These are phyloP conservation scores for Tephrocybe rancida DNA, from an alignment of 768 basidiomycete genomes.

Conservation along the genomic window DNA sequence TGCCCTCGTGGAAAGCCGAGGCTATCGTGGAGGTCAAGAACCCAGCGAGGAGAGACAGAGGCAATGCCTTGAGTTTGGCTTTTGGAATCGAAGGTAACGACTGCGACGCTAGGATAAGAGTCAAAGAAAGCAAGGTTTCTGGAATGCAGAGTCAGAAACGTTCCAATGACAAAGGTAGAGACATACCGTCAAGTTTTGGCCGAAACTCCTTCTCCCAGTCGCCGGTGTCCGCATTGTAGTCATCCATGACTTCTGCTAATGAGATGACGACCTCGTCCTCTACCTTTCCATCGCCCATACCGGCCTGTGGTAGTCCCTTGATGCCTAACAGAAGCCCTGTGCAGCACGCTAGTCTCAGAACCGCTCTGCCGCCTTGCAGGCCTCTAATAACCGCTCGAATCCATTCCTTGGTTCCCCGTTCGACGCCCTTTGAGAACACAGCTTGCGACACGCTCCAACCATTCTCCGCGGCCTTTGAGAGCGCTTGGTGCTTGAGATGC, in stretches of 20 bases:
- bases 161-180: conserved; percentile 15
- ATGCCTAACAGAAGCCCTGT: conserved; percentile 68
- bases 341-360: conserved; percentile 62
- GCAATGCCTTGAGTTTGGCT: conserved; percentile 60
- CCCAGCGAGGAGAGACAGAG: conserved; percentile 44
- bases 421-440: conserved; percentile 39
- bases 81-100: conserved; percentile 57
- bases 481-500: conserved; percentile 50
- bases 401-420: conserved; percentile 53
- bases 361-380: conserved; percentile 65
- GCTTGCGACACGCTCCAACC: conserved; percentile 32
- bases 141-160: conserved; percentile 1
- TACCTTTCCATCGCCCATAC: conserved; percentile 37
- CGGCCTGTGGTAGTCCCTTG: conserved; percentile 46
- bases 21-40: conserved; percentile 49
- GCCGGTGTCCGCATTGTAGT: conserved; percentile 38
- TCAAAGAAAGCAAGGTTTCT: conserved; percentile 49
- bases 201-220: conserved; percentile 75
- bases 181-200: conserved; percentile 47
- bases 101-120: conserved; percentile 62
- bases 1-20: conserved; percentile 57
- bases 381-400: conserved; percentile 52
- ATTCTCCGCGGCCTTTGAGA: conserved; percentile 35
- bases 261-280: conserved; percentile 72
- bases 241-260: conserved; percentile 74